Conservation (phyloP, 2,329 filamentous ascomycete species). For the Microascus cirrosus region DNA sequence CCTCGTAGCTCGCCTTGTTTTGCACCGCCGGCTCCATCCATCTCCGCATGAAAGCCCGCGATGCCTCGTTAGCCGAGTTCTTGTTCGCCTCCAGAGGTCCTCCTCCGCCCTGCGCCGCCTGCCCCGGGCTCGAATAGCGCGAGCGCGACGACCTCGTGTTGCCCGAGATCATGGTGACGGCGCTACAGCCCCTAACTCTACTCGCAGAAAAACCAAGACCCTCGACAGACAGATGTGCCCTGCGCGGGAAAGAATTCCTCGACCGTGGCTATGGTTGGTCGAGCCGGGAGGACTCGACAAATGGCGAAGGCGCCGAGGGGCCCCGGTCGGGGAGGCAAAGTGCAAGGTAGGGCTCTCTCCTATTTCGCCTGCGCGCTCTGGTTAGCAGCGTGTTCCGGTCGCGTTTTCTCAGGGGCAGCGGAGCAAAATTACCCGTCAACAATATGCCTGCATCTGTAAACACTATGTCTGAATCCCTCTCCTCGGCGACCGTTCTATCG, state of each 20-base stretch:
- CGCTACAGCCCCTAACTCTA: background rate
- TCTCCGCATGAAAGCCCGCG: conserved; percentile 38
- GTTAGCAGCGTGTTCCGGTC: background rate
- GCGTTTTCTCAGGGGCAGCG: background rate
- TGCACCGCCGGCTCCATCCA: conserved; percentile 50
- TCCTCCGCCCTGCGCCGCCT: conserved; percentile 12
- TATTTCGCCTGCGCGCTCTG: background rate
- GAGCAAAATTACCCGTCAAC: background rate
- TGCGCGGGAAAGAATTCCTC: background rate
- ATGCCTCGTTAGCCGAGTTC: conserved; percentile 21
- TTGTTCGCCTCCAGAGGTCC: conserved; percentile 24
- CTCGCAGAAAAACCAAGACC: background rate
- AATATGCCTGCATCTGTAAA: background rate
- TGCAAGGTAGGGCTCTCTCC: background rate
- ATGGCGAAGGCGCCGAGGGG: background rate
- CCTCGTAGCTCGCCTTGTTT: conserved; percentile 63
- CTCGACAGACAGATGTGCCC: background rate
- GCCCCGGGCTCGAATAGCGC: conserved; percentile 44
- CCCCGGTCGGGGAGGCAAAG: background rate
- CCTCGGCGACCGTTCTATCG: background rate
- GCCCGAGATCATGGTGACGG: conserved; percentile 22
- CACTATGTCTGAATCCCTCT: background rate
- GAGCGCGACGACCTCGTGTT: conserved; percentile 41
- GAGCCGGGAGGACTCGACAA: background rate
- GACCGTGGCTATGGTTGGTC: background rate